phyloP scores from a whole-genome alignment of 805 yeast species.

The Ogataea corticis region DNA sequence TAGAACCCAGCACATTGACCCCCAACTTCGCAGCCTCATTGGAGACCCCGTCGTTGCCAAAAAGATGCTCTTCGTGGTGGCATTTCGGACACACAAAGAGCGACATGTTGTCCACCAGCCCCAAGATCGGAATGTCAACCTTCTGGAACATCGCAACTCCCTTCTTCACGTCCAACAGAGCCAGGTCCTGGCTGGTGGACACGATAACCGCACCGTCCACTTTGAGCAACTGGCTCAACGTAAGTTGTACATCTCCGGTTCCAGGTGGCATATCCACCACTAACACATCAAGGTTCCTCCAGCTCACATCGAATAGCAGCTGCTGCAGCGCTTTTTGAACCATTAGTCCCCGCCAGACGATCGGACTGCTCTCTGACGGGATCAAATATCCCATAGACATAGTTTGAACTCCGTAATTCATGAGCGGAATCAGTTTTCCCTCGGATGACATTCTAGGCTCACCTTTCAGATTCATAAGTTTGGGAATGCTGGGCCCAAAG shows the following conservation, averaged over 20 bases:
- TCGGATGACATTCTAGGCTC: constrained; percentile 58
- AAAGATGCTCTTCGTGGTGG: constrained; percentile 67
- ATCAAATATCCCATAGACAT: constrained; percentile 91
- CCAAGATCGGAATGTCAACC: constrained; percentile 68
- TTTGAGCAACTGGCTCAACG: constrained; percentile 74
- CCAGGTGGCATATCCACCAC: constrained; percentile 91
- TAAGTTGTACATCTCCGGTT: constrained; percentile 84
- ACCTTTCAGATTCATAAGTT: constrained; percentile 62
- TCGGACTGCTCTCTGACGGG: constrained; percentile 60
- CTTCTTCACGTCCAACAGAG: constrained; percentile 74
- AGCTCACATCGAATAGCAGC: constrained; percentile 76
- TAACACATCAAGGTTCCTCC: constrained; percentile 66
- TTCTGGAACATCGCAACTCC: constrained; percentile 79
- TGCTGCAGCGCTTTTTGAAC: constrained; percentile 88
- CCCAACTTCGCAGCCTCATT: constrained; percentile 46
- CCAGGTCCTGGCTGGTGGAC: constrained; percentile 85
- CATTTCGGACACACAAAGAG: constrained; percentile 75
- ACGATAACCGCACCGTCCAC: constrained; percentile 82
- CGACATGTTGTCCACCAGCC: constrained; percentile 84
- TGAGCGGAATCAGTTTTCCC: constrained; percentile 64
- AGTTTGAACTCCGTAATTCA: constrained; percentile 73
- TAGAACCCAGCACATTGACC: constrained; percentile 57
- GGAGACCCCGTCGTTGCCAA: constrained; percentile 66
- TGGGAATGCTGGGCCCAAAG: constrained; percentile 84
- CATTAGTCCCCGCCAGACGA: constrained; percentile 86